Conservation (phyloP, 495 filamentous ascomycete species). For the Aspergillus egyptiacus region DNA sequence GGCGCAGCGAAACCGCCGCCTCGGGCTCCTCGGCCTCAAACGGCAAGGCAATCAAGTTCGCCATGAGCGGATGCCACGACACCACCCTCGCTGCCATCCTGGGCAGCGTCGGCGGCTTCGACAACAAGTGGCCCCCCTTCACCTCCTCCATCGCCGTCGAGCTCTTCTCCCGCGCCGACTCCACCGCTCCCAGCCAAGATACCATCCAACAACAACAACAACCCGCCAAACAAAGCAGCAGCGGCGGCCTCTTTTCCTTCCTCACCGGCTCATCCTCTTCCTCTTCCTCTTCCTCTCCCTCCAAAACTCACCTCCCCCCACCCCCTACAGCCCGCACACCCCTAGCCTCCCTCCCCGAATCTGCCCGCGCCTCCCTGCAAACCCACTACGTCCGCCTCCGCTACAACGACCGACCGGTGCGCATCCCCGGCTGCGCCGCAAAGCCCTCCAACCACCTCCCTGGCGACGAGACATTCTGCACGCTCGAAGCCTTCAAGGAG, state of each 20-base stretch:
- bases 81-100: slow-evolving; percentile 82
- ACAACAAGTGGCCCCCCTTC: slow-evolving; percentile 81
- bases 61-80: slow-evolving; percentile 86
- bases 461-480: slow-evolving; percentile 89
- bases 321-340: slow-evolving; percentile 33
- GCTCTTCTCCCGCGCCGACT: slow-evolving; percentile 57
- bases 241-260: slow-evolving; percentile 28
- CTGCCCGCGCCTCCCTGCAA: slow-evolving; percentile 47
- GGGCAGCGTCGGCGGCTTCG: slow-evolving; percentile 70
- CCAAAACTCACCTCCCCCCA: slow-evolving; percentile 16
- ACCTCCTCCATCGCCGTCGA: slow-evolving; percentile 89
- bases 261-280: slow-evolving; percentile 17
- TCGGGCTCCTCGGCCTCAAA: slow-evolving; percentile 33
- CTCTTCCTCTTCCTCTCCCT: slow-evolving; percentile 15
- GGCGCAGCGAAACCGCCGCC: slow-evolving; percentile 52
- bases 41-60: slow-evolving; percentile 58
- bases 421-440: slow-evolving; percentile 71
- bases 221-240: slow-evolving; percentile 19
- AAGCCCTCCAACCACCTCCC: slow-evolving; percentile 74
- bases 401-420: slow-evolving; percentile 80
- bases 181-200: neutral
- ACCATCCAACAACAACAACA: too few relatives aligned
- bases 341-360: slow-evolving; percentile 27
- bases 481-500: slow-evolving; percentile 81
- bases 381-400: slow-evolving; percentile 86